Evolutionary conservation across 345 rosid species (phyloP).

Genomic region (Rubroshorea leprosula): DNA sequence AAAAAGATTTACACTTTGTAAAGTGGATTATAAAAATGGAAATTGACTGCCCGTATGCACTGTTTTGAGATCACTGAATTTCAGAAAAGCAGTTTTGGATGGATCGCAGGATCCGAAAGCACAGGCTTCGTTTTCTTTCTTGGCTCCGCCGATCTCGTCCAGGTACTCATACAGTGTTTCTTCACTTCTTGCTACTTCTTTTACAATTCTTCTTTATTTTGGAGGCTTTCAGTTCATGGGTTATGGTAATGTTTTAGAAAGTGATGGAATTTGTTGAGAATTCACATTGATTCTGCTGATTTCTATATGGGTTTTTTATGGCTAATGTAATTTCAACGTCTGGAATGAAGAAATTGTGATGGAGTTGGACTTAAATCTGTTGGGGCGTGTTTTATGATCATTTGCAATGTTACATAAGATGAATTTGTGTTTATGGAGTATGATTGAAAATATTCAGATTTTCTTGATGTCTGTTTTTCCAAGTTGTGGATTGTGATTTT

Average conservation of each 20-base stretch:
- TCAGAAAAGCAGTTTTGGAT: slow-evolving; percentile 14
- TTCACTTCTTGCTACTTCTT: background rate
- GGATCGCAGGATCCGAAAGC: slow-evolving; percentile 53
- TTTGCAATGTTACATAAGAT: background rate
- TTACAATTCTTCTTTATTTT: background rate
- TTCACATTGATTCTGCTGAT: no score
- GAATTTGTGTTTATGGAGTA: no score
- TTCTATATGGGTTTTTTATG: background rate
- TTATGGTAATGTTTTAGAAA: background rate
- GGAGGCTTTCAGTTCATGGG: background rate
- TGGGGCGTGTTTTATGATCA: background rate
- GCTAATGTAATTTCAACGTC: background rate
- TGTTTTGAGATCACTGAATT: background rate
- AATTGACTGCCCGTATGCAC: slow-evolving; percentile 1
- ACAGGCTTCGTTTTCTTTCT: slow-evolving; percentile 45
- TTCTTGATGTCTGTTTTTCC: no score
- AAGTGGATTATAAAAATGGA: slow-evolving; percentile 10
- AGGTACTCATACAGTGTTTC: slow-evolving; percentile 27
- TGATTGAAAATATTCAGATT: no score
- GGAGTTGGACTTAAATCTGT: no score
- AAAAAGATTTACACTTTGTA: slow-evolving; percentile 20
- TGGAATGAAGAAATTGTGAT: no score
- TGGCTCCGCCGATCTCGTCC: slow-evolving; percentile 82
- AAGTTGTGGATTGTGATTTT: background rate
- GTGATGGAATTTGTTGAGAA: background rate